A percentile compares a stretch with the other conserved stretches of the same genome.
Conservation (phyloP, 164 flowering plant species). For the Vitis rupestris region DNA sequence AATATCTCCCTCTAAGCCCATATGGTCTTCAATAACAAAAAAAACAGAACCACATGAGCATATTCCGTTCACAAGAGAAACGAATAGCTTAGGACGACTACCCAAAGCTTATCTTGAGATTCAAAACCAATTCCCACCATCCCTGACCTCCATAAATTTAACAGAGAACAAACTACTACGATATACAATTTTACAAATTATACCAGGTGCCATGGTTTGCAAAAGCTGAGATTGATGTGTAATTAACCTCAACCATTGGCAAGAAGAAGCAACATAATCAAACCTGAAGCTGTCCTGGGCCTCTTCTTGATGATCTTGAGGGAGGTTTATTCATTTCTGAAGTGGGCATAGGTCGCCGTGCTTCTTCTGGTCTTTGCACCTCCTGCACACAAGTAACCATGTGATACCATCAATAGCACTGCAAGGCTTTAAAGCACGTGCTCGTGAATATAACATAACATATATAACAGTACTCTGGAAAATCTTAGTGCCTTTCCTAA, state of each 20-base stretch:
- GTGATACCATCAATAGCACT: no score
- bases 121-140: conserved; percentile 17
- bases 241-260: conserved; percentile 3
- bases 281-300: conserved; percentile 49
- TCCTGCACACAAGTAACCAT: conserved; percentile 40
- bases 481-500: no score
- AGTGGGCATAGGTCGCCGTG: conserved; percentile 25
- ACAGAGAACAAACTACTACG: conserved; percentile 30
- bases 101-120: conserved; percentile 24
- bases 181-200: conserved; percentile 57
- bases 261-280: conserved; percentile 19
- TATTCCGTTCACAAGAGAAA: conserved; percentile 14
- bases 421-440: no score
- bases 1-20: conserved; percentile 32
- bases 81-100: conserved; percentile 27
- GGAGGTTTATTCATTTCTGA: conserved; percentile 43
- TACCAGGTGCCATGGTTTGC: conserved; percentile 19
- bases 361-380: conserved; percentile 52
- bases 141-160: conserved; percentile 15
- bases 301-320: conserved; percentile 63
- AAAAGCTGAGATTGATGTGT: conserved; percentile 11
- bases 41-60: conserved; percentile 54
- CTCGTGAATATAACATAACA: no score
- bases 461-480: no score
- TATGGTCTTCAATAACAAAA: conserved; percentile 43